Evolutionary conservation across 1,139 yeast genomes (phyloP).

Genomic region (Diutina ranongensis): DNA sequence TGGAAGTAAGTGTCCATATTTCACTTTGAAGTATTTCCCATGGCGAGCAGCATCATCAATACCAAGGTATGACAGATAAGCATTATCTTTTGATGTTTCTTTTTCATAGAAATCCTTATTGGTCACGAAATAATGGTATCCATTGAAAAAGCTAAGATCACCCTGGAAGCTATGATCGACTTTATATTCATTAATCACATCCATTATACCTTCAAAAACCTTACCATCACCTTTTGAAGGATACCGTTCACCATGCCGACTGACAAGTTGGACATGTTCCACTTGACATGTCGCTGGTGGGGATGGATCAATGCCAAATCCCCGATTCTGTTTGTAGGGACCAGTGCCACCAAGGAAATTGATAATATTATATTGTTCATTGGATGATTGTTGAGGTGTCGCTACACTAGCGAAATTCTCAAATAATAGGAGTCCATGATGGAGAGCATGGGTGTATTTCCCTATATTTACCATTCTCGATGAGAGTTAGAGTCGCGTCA

Average conservation of each 20-base stretch:
- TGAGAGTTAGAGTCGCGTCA: neutral
- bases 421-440: slow-evolving; percentile 3
- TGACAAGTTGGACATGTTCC: slow-evolving; percentile 6
- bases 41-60: slow-evolving; percentile 22
- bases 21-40: slow-evolving; percentile 24
- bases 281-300: slow-evolving; percentile 5
- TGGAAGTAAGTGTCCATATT: slow-evolving; percentile 20
- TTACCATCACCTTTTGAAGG: neutral
- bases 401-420: neutral
- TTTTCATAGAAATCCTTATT: slow-evolving; percentile 17
- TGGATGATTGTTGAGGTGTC: slow-evolving; percentile 25
- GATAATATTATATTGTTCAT: slow-evolving; percentile 14
- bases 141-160: slow-evolving; percentile 21
- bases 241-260: slow-evolving; percentile 6
- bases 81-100: slow-evolving; percentile 21
- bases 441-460: neutral
- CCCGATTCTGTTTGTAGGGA: slow-evolving; percentile 7
- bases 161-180: slow-evolving; percentile 16
- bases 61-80: slow-evolving; percentile 20
- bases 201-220: neutral
- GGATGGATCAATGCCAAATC: slow-evolving; percentile 5
- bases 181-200: slow-evolving; percentile 13
- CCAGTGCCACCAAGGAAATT: slow-evolving; percentile 6
- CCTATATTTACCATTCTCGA: neutral
- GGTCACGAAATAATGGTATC: slow-evolving; percentile 22